These are phyloP conservation scores for Leccinum olivaceopallidum DNA, from an alignment of 768 basidiomycete species.

Conservation along the genomic window DNA sequence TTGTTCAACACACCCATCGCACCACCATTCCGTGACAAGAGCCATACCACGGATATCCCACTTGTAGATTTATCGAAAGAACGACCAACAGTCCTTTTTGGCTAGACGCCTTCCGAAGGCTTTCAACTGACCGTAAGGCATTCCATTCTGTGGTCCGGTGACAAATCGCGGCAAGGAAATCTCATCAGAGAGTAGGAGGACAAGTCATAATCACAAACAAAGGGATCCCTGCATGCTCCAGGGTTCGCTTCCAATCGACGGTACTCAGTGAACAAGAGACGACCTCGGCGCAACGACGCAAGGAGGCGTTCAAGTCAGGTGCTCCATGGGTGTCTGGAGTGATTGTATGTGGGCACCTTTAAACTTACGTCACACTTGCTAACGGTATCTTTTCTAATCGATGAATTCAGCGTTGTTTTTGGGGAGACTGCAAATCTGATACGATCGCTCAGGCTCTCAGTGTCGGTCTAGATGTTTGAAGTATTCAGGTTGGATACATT, in stretches of 20 bases:
- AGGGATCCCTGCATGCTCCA: neutral
- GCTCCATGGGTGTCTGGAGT: neutral
- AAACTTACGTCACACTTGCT: neutral
- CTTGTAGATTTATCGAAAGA: conserved; percentile 21
- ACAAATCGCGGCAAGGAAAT: conserved; percentile 5
- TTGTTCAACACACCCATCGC: conserved; percentile 28
- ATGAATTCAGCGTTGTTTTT: no score
- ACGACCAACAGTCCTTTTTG: conserved; percentile 2
- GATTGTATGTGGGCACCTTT: no score
- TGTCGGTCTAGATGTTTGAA: no score
- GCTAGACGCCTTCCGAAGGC: conserved; percentile 5
- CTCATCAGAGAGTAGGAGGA: conserved; percentile 8
- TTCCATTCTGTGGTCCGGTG: neutral
- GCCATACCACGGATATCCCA: conserved; percentile 8
- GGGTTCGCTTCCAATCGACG: neutral
- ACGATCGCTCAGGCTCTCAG: no score
- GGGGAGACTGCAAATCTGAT: no score
- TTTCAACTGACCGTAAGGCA: conserved; percentile 18
- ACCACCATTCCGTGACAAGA: conserved; percentile 1
- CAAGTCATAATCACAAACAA: conserved; percentile 6
- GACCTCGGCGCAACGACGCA: no score
- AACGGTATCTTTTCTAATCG: neutral
- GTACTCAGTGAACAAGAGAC: no score
- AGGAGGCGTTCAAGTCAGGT: neutral
- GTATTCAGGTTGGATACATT: no score